Percentiles rank a stretch among this genome's conserved stretches.
Evolutionary conservation across 2,329 filamentous ascomycete species (phyloP).

Genomic region (Geosmithia putterillii): DNA sequence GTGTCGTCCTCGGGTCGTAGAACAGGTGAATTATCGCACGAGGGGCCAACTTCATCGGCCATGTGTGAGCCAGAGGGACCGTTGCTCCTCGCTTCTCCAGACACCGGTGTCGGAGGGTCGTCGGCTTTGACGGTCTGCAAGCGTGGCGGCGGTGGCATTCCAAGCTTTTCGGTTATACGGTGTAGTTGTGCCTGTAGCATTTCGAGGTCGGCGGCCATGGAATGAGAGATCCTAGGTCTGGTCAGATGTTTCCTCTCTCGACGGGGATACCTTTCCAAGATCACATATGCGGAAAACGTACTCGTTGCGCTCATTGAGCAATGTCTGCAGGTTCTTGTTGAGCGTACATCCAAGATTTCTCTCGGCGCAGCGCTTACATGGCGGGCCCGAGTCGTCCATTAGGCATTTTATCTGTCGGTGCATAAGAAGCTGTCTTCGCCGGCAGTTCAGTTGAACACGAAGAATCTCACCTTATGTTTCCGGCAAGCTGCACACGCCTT

Average conservation of each 20-base stretch:
- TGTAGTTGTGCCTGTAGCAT: conserved; percentile 4
- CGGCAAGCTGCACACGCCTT: conserved; percentile 27
- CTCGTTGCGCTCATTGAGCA: conserved; percentile 27
- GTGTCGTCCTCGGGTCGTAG: conserved; percentile 15
- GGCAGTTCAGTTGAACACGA: background rate
- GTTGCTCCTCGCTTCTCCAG: background rate
- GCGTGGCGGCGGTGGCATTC: background rate
- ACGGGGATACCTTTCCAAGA: background rate
- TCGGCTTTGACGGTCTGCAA: background rate
- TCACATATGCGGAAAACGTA: conserved; percentile 8
- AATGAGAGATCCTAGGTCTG: background rate
- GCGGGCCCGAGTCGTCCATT: conserved; percentile 25
- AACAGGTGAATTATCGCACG: conserved; percentile 10
- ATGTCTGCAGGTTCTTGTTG: conserved; percentile 26
- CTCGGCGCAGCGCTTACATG: conserved; percentile 23
- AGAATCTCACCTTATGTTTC: conserved; percentile 22
- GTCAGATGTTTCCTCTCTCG: background rate
- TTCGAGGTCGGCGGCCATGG: conserved; percentile 7
- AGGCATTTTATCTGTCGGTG: conserved; percentile 23
- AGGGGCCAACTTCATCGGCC: conserved; percentile 6
- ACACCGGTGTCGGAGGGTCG: background rate
- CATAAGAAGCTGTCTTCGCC: background rate
- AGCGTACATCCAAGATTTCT: conserved; percentile 22
- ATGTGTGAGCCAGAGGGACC: background rate
- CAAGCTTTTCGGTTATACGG: background rate